phyloP scores from a whole-genome alignment of 2,329 filamentous ascomycete species.

The Penicillium verrucosum region DNA sequence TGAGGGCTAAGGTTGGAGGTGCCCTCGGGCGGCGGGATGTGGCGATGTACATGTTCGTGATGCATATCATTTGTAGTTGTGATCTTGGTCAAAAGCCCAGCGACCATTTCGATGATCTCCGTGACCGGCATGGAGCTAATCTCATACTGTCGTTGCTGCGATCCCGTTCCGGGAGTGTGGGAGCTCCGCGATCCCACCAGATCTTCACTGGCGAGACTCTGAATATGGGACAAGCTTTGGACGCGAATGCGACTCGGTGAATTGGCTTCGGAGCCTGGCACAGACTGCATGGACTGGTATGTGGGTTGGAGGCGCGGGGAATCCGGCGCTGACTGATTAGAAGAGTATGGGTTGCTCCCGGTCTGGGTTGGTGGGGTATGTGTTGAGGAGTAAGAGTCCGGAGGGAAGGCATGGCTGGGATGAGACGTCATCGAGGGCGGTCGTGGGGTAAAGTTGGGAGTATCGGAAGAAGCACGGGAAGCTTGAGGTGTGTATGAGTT shows the following conservation, averaged over 20 bases:
- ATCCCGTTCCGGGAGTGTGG: constrained; percentile 42
- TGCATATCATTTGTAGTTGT: constrained; percentile 94
- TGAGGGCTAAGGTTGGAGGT: constrained; percentile 59
- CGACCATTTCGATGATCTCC: constrained; percentile 99
- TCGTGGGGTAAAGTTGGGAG: constrained; percentile 19
- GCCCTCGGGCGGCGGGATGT: constrained; percentile 60
- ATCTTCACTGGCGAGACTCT: constrained; percentile 79
- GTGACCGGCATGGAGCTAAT: constrained; percentile 96
- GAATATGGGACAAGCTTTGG: constrained; percentile 85
- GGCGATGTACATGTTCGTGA: constrained; percentile 83
- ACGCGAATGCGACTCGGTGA: constrained; percentile 69
- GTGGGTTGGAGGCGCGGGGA: constrained; percentile 48
- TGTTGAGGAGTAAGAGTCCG: constrained; percentile 17
- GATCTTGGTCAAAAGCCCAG: constrained; percentile 91
- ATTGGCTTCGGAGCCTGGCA: constrained; percentile 41
- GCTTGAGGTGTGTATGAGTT: constrained; percentile 20
- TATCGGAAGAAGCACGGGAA: constrained; percentile 24
- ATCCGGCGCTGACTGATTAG: constrained; percentile 40
- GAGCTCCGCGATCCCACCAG: constrained; percentile 55
- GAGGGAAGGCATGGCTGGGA: constrained; percentile 24
- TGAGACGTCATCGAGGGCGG: constrained; percentile 52
- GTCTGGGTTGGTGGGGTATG: constrained; percentile 21
- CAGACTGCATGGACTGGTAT: constrained; percentile 43
- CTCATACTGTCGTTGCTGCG: constrained; percentile 69
- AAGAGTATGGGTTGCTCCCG: constrained; percentile 26